These are phyloP conservation scores for Avena insularis DNA, from an alignment of 176 grass and related monocot species.

Conservation along the genomic window DNA sequence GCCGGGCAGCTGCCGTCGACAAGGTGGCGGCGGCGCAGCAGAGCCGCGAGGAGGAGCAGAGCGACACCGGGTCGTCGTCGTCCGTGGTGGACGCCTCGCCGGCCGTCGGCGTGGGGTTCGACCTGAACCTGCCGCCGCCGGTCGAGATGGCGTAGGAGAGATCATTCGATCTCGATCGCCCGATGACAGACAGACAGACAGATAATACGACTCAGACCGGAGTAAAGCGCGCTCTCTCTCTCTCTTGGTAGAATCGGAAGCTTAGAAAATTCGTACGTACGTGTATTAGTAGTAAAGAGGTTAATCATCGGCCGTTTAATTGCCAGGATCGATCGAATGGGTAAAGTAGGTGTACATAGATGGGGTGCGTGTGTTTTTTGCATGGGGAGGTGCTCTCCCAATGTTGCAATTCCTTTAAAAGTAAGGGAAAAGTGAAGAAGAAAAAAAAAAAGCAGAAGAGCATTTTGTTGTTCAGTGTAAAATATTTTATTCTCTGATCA, in stretches of 20 bases:
- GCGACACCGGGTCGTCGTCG: constrained; percentile 82
- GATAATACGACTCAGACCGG: background rate
- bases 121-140: constrained; percentile 82
- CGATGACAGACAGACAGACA: constrained; percentile 5
- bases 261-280: constrained; percentile 6
- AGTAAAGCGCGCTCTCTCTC: background rate
- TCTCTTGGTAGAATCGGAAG: constrained; percentile 9
- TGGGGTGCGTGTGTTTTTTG: constrained; percentile 47
- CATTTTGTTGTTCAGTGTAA: constrained; percentile 40
- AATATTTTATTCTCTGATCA: constrained; percentile 33
- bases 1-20: background rate
- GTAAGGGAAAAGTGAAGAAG: background rate
- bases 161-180: background rate
- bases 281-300: constrained; percentile 37
- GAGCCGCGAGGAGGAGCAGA: constrained; percentile 58
- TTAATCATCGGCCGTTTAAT: constrained; percentile 51
- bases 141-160: constrained; percentile 44
- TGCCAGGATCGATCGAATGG: constrained; percentile 32
- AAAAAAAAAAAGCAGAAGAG: background rate
- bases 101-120: constrained; percentile 57
- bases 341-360: constrained; percentile 66
- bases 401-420: constrained; percentile 49
- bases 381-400: constrained; percentile 38
- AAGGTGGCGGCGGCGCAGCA: background rate
- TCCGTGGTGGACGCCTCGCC: constrained; percentile 70